Evolutionary conservation across 1,284 basidiomycete species (phyloP), one percentile per base, ranked within the genome.

Genomic region (Leccinum fallax): DNA sequence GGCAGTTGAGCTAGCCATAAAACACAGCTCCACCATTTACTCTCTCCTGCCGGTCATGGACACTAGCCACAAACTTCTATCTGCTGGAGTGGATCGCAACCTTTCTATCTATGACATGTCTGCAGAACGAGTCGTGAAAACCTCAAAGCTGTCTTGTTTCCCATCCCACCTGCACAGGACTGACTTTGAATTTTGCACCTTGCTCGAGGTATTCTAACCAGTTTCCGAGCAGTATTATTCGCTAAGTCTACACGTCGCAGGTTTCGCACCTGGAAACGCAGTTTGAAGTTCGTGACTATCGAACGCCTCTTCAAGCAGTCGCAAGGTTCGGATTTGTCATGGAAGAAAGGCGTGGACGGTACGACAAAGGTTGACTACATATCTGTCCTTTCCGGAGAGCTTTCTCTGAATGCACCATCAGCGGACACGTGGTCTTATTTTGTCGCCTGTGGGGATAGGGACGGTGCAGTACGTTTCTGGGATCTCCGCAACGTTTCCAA

Each of bases 241-340:
- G 52, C 46, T 61, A 43, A 67, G 2, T 15, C 7, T 30, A 19
- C n/a, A 28, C 5, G 8, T 57, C 40, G 21, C 59, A 83, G 83
- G 75, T 84, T 54, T 78, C 77, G 13, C 81, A 84, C 66, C 74
- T 81, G 30, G 83, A 85, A 64, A 74, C 78, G 32, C 84, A 85
- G 63, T 83, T 82, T 61, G 83, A 85, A 65, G 61, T 84, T 30
- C 80, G 78, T 30, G 84, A 85, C 65, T 74, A 78, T 63, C 76
- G 83, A 13, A 57, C 72, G 48, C 76, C 79, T 16, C 65, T 67
- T 38, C 62, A 63, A 32, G 70, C 79, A 4, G 77, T 77, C 15
- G 74, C 77, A 58, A 72, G 80, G 51, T 85, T 85, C 63, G 83
- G 83, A 8, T 83, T 79, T 64, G 52, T 66, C 15, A 71, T 71